Percentiles rank a stretch among this genome's conserved stretches.
Conservation (phyloP, 176 grass and related monocot genomes). For the Lolium rigidum region DNA sequence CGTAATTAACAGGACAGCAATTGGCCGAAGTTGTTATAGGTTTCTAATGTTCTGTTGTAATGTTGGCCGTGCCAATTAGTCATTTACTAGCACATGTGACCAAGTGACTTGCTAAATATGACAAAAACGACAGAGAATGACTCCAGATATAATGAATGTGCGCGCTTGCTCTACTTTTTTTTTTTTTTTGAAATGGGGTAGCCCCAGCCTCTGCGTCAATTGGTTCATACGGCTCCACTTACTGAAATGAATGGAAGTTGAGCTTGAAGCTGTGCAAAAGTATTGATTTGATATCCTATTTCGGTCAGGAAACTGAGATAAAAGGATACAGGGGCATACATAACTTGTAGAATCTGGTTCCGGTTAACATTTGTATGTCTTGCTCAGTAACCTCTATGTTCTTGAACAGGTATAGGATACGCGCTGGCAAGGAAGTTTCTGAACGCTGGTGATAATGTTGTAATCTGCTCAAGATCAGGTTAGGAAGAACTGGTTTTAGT, state of each 20-base stretch:
- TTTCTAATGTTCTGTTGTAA: conserved; percentile 8
- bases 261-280: background rate
- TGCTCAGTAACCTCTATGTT: conserved; percentile 8
- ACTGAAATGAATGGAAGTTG: background rate
- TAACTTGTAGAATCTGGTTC: background rate
- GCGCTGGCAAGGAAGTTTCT: conserved; percentile 80
- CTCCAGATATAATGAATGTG: background rate
- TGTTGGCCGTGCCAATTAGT: background rate
- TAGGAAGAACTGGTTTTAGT: conserved; percentile 22
- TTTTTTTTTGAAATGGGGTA: too few species aligned
- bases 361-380: background rate
- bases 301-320: background rate
- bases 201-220: too few species aligned
- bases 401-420: conserved; percentile 79
- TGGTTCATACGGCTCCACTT: too few species aligned
- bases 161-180: background rate
- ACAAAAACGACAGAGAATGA: background rate
- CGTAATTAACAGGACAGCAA: background rate
- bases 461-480: conserved; percentile 97
- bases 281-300: background rate
- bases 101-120: background rate
- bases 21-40: background rate
- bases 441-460: conserved; percentile 83
- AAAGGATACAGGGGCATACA: background rate
- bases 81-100: background rate